Evolutionary conservation across 1,284 basidiomycete genomes (phyloP).

Genomic region (Mrakiaceae sp.): DNA sequence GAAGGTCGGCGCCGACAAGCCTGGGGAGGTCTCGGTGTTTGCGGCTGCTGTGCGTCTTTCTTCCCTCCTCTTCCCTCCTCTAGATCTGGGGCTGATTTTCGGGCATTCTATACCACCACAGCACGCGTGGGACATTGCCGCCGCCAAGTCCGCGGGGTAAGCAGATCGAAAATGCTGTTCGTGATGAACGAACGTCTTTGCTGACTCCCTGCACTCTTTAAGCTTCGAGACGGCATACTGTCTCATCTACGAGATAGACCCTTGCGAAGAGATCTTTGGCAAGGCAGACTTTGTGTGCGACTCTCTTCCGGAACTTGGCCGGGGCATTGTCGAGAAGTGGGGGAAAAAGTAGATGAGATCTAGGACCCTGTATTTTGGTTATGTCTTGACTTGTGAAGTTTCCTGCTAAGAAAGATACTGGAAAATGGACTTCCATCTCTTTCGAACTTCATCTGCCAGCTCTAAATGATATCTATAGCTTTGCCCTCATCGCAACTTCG

Average conservation of each 20-base stretch:
- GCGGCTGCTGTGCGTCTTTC: conserved; percentile 18
- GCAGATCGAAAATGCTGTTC: not conserved
- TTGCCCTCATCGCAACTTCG: not conserved
- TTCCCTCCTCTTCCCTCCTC: not conserved
- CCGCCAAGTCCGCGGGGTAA: conserved; percentile 22
- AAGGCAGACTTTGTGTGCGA: conserved; percentile 22
- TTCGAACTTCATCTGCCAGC: too few species aligned
- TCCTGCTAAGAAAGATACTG: too few species aligned
- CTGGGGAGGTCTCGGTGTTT: conserved; percentile 25
- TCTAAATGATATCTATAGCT: not conserved
- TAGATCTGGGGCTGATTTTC: not conserved
- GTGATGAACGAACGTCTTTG: not conserved
- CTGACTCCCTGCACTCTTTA: not conserved
- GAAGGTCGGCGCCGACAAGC: conserved; percentile 22
- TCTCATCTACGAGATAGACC: conserved; percentile 25
- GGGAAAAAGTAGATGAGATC: conserved; percentile 20
- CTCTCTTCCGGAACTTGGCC: conserved; percentile 21
- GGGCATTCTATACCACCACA: conserved; percentile 16
- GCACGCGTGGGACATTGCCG: conserved; percentile 24
- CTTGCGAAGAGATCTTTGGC: conserved; percentile 23
- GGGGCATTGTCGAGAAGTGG: conserved; percentile 26
- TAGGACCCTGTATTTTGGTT: too few species aligned
- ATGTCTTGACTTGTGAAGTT: too few species aligned
- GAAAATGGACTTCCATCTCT: too few species aligned
- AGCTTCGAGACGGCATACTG: conserved; percentile 24